A percentile compares a stretch with the other conserved stretches of the same genome.
phyloP scores from a whole-genome alignment of 1,139 yeast genomes.

The Nakaseomyces uthaithaninus region DNA sequence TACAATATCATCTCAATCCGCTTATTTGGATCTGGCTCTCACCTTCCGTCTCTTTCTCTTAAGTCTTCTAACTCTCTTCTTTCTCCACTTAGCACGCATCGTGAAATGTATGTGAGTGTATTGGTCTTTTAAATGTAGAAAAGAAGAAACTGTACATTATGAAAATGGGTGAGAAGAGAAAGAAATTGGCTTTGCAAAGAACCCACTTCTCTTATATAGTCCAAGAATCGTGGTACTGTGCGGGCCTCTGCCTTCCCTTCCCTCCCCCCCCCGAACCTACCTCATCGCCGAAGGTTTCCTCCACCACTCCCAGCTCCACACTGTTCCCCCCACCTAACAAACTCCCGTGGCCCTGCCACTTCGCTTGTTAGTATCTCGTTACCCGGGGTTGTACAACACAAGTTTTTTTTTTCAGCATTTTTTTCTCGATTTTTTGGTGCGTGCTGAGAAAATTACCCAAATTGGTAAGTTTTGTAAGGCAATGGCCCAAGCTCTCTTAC shows the following conservation, averaged over 20 bases:
- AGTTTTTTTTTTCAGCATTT: no score
- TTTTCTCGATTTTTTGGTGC: no score
- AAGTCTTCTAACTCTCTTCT: constrained; percentile 99
- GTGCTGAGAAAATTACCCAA: no score
- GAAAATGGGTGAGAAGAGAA: not conserved
- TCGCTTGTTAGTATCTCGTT: not conserved
- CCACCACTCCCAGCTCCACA: not conserved
- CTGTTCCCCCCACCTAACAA: not conserved
- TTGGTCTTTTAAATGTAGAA: constrained; percentile 13
- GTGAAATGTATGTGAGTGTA: constrained; percentile 23
- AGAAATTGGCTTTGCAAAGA: not conserved
- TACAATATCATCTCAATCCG: constrained; percentile 6
- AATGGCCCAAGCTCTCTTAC: no score
- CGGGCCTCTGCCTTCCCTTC: no score
- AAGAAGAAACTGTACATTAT: constrained; percentile 11
- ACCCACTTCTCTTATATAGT: not conserved
- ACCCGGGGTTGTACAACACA: no score
- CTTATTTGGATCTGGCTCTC: constrained; percentile 89
- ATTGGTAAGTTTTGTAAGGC: no score
- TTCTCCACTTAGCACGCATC: constrained; percentile 94
- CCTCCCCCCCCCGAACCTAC: not conserved
- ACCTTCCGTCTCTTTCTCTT: constrained; percentile 99
- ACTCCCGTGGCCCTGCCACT: not conserved
- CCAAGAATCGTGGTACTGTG: not conserved
- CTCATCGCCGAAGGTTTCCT: constrained; percentile 1